Evolutionary conservation across 1,139 yeast species (phyloP).

Genomic region (Keqinozyma sinolaborantium): DNA sequence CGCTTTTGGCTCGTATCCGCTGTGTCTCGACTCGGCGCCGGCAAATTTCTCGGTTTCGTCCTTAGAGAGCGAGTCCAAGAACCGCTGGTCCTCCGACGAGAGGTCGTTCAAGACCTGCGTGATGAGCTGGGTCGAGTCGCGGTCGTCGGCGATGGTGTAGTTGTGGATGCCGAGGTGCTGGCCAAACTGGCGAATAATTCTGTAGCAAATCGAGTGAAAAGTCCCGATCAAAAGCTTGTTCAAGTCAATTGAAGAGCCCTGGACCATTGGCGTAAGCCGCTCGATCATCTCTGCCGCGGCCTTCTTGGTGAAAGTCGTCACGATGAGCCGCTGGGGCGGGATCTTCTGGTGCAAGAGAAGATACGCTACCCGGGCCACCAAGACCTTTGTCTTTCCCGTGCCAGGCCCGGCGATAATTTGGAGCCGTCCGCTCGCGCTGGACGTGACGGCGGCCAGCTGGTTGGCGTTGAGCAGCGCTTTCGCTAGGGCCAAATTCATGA

Average conservation of each 20-base stretch:
- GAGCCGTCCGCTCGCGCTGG: slow-evolving; percentile 49
- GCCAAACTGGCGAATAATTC: slow-evolving; percentile 59
- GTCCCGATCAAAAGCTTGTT: slow-evolving; percentile 69
- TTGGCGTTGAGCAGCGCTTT: slow-evolving; percentile 43
- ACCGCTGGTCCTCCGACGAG: slow-evolving; percentile 25
- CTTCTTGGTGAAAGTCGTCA: slow-evolving; percentile 87
- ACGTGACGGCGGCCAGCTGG: slow-evolving; percentile 61
- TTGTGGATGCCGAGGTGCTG: slow-evolving; percentile 41
- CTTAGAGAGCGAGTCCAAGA: slow-evolving; percentile 10
- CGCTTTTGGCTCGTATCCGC: slow-evolving; percentile 33
- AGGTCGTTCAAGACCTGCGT: slow-evolving; percentile 37
- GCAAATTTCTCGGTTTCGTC: slow-evolving; percentile 12
- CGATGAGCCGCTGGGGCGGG: slow-evolving; percentile 61
- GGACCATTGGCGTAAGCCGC: slow-evolving; percentile 45
- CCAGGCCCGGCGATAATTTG: slow-evolving; percentile 95
- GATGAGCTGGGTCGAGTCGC: slow-evolving; percentile 53
- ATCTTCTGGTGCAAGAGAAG: slow-evolving; percentile 49
- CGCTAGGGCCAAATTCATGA: no score
- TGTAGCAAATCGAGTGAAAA: slow-evolving; percentile 75
- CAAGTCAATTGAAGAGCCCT: slow-evolving; percentile 30
- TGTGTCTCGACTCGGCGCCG: slow-evolving; percentile 14
- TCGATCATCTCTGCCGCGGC: slow-evolving; percentile 84
- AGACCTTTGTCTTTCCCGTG: slow-evolving; percentile 78
- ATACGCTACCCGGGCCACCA: slow-evolving; percentile 75
- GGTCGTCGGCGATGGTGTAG: slow-evolving; percentile 64